Percentiles rank a stretch among this genome's conserved stretches.
Evolutionary conservation across 495 filamentous ascomycete genomes (phyloP).

Genomic region (Lepraria neglecta): DNA sequence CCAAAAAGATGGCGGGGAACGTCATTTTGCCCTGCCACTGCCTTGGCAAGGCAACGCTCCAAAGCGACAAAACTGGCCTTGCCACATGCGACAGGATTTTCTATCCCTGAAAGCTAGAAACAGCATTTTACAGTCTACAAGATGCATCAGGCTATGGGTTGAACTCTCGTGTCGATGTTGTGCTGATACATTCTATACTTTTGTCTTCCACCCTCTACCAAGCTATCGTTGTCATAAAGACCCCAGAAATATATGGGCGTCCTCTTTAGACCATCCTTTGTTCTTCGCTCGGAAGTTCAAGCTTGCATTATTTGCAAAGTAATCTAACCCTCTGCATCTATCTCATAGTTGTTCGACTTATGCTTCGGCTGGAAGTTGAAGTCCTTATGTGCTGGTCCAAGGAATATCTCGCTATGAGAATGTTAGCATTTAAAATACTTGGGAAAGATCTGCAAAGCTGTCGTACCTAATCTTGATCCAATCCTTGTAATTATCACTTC

Average conservation of each 20-base stretch:
- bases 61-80: constrained; percentile 4
- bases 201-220: neutral
- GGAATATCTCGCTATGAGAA: constrained; percentile 79
- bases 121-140: neutral
- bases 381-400: constrained; percentile 79
- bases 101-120: no score
- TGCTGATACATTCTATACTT: neutral
- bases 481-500: constrained; percentile 84
- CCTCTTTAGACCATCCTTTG: no score
- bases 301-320: neutral
- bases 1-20: neutral
- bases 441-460: neutral
- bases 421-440: constrained; percentile 21
- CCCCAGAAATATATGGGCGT: no score
- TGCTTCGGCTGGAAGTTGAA: constrained; percentile 99
- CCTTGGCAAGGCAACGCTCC: constrained; percentile 14
- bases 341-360: constrained; percentile 78
- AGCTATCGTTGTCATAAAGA: no score
- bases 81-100: neutral
- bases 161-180: neutral
- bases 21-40: constrained; percentile 11
- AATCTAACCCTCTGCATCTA: constrained; percentile 53
- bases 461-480: constrained; percentile 95
- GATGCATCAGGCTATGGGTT: neutral
- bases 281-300: neutral